Evolutionary conservation across 1,284 basidiomycete genomes (phyloP).

Genomic region (Coriolopsis trogii): DNA sequence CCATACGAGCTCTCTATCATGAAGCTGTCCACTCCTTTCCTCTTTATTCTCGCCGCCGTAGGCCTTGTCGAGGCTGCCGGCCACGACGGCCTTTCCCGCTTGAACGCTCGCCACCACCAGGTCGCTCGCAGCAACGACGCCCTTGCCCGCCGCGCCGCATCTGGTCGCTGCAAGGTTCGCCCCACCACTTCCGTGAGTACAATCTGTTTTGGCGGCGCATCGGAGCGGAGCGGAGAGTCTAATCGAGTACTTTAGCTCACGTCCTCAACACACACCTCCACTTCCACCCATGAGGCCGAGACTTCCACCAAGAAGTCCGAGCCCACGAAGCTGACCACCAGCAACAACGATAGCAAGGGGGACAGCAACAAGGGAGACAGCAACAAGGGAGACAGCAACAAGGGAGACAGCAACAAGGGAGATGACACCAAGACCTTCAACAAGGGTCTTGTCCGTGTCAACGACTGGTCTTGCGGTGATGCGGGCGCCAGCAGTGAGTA

Average conservation of each 20-base stretch:
- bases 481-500: slow-evolving; percentile 18
- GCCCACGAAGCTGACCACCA: slow-evolving; percentile 1
- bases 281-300: slow-evolving; percentile 6
- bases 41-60: slow-evolving; percentile 41
- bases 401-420: not conserved
- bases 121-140: slow-evolving; percentile 11
- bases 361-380: not conserved
- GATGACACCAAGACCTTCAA: not conserved
- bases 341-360: not conserved
- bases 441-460: slow-evolving; percentile 15
- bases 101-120: slow-evolving; percentile 35
- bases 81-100: slow-evolving; percentile 39
- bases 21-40: slow-evolving; percentile 40
- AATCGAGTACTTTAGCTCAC: not conserved
- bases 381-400: not conserved
- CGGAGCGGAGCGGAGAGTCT: not conserved
- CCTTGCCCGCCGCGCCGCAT: slow-evolving; percentile 5
- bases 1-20: slow-evolving; percentile 29
- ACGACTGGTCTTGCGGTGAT: slow-evolving; percentile 15
- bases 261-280: not conserved
- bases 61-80: slow-evolving; percentile 42
- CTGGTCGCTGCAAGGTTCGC: slow-evolving; percentile 21
- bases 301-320: slow-evolving; percentile 8
- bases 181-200: slow-evolving; percentile 12
- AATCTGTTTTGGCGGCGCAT: not conserved